Evolutionary conservation across 148 eudicot genomes (phyloP).

Genomic region (Cornus florida): DNA sequence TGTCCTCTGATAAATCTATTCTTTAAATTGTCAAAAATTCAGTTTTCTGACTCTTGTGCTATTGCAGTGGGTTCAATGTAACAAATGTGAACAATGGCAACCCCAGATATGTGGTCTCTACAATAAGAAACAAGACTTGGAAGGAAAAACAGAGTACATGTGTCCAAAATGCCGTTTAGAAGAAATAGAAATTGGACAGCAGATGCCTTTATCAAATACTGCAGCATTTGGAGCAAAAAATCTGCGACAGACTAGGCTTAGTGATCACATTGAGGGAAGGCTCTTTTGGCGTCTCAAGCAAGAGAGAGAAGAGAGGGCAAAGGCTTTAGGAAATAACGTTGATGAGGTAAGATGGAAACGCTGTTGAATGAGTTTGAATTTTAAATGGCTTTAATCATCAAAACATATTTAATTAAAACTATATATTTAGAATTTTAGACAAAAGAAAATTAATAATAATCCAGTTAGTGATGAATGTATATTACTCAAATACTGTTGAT

Average conservation of each 20-base stretch:
- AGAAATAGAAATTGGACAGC: slow-evolving; percentile 47
- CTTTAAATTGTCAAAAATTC: background rate
- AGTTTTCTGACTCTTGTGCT: slow-evolving; percentile 13
- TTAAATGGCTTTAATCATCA: too few relatives aligned
- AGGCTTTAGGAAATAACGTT: slow-evolving; percentile 36
- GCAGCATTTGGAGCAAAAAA: slow-evolving; percentile 63
- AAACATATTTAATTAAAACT: background rate
- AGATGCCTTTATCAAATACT: slow-evolving; percentile 41
- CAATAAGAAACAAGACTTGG: slow-evolving; percentile 62
- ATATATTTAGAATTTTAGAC: too few relatives aligned
- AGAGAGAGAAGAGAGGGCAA: slow-evolving; percentile 76
- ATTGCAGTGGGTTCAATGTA: slow-evolving; percentile 94
- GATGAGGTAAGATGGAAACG: slow-evolving; percentile 55
- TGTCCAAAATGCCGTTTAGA: slow-evolving; percentile 73
- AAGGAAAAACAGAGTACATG: slow-evolving; percentile 58
- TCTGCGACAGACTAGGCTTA: slow-evolving; percentile 64
- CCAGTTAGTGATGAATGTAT: too few relatives aligned
- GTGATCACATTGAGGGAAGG: slow-evolving; percentile 82
- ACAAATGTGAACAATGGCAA: slow-evolving; percentile 85
- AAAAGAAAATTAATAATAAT: too few relatives aligned
- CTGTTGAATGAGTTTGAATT: background rate
- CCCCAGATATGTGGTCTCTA: slow-evolving; percentile 90
- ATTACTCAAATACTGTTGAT: background rate
- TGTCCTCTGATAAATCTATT: background rate
- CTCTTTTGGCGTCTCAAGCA: slow-evolving; percentile 52